phyloP scores from a whole-genome alignment of 2,329 filamentous ascomycete genomes.

The Fusarium sp. region DNA sequence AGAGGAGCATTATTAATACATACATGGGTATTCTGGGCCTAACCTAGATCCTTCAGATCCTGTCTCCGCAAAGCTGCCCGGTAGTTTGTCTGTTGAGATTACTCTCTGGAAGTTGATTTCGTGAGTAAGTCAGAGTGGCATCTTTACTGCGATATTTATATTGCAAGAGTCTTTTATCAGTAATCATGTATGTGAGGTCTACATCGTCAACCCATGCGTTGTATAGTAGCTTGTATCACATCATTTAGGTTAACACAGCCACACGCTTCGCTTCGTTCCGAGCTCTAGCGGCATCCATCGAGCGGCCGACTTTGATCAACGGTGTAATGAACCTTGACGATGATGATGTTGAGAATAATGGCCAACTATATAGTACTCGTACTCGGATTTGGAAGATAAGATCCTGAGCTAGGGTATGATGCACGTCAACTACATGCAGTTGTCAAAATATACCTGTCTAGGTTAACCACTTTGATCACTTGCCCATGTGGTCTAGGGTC shows the following conservation, averaged over 20 bases:
- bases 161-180: no score
- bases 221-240: neutral
- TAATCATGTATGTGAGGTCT: neutral
- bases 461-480: neutral
- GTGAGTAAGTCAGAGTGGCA: no score
- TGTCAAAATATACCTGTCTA: neutral
- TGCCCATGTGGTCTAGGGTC: no score
- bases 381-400: neutral
- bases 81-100: neutral
- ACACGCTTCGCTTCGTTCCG: conserved; percentile 32
- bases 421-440: neutral
- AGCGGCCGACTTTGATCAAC: conserved; percentile 23
- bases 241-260: conserved; percentile 29
- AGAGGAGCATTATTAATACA: conserved; percentile 14
- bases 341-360: neutral
- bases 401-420: neutral
- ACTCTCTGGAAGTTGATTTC: no score
- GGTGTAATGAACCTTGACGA: conserved; percentile 3
- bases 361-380: neutral
- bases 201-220: neutral
- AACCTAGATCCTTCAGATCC: neutral
- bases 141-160: no score
- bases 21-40: neutral
- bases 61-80: neutral
- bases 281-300: conserved; percentile 18